Conservation (phyloP, 179 eudicot genomes). For the Actinidia arguta region DNA sequence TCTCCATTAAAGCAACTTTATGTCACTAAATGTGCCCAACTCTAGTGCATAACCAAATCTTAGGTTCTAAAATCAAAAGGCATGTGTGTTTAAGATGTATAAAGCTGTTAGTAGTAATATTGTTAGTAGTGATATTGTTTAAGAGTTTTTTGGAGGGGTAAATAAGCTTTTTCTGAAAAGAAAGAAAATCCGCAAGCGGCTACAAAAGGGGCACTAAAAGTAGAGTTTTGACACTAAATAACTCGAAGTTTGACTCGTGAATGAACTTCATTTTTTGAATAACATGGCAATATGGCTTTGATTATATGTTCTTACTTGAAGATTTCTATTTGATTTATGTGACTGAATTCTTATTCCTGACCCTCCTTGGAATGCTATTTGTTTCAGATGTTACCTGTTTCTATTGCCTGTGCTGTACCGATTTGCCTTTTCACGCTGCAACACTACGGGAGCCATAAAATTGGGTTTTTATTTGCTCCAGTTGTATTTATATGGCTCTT, state of each 20-base stretch:
- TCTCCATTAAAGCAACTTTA: neutral
- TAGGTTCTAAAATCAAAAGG: neutral
- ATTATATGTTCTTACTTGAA: neutral
- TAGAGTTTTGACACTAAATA: neutral
- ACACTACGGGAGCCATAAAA: constrained; percentile 52
- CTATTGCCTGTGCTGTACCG: constrained; percentile 55
- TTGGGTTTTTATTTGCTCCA: constrained; percentile 67
- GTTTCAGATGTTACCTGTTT: constrained; percentile 49
- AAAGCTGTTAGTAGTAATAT: neutral
- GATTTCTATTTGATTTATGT: neutral
- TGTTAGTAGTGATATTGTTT: too few species aligned
- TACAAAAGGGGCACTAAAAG: neutral
- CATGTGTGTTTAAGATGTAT: neutral
- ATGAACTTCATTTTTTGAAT: neutral
- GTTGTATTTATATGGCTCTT: constrained; percentile 48
- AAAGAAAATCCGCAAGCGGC: too few species aligned
- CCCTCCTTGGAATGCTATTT: neutral
- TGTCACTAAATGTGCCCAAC: neutral
- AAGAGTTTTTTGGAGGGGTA: too few species aligned
- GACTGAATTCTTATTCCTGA: neutral
- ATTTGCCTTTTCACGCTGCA: constrained; percentile 61
- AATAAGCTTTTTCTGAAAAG: too few species aligned
- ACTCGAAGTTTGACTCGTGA: neutral
- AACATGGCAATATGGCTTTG: too few species aligned
- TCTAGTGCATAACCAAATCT: neutral